These are phyloP conservation scores for Ceratobasidium sp. DNA, from an alignment of 1,284 basidiomycete genomes.

Conservation along the genomic window DNA sequence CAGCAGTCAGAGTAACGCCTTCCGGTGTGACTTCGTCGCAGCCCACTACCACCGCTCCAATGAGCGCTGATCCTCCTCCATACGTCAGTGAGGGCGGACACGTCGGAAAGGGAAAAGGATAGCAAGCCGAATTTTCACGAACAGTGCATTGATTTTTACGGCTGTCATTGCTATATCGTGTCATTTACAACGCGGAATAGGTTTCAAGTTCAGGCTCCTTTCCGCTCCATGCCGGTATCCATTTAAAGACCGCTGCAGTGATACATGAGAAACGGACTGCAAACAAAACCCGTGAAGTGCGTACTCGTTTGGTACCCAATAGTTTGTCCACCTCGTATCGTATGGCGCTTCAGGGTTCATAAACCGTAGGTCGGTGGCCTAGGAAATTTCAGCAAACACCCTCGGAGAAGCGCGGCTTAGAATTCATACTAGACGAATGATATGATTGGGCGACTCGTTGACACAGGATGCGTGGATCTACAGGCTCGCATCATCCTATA, in stretches of 20 bases:
- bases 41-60: too few relatives aligned
- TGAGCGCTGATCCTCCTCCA: not conserved
- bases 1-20: too few relatives aligned
- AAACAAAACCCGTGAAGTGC: not conserved
- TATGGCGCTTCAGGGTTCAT: constrained; percentile 16
- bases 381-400: not conserved
- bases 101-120: too few relatives aligned
- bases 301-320: constrained; percentile 12
- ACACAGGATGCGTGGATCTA: constrained; percentile 22
- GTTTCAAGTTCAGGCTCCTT: too few relatives aligned
- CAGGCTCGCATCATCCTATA: not conserved
- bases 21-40: too few relatives aligned
- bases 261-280: not conserved
- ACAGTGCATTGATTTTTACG: not conserved
- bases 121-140: not conserved
- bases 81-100: not conserved
- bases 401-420: not conserved
- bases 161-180: too few relatives aligned
- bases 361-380: constrained; percentile 12
- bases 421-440: constrained; percentile 12
- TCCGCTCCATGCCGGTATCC: too few relatives aligned
- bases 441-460: constrained; percentile 7
- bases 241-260: not conserved
- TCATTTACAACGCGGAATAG: too few relatives aligned
- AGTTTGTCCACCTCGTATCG: constrained; percentile 11